Evolutionary conservation across 2,329 filamentous ascomycete genomes (phyloP), one percentile per base, ranked within the genome.

Genomic region (Knoxdaviesia capensis): DNA sequence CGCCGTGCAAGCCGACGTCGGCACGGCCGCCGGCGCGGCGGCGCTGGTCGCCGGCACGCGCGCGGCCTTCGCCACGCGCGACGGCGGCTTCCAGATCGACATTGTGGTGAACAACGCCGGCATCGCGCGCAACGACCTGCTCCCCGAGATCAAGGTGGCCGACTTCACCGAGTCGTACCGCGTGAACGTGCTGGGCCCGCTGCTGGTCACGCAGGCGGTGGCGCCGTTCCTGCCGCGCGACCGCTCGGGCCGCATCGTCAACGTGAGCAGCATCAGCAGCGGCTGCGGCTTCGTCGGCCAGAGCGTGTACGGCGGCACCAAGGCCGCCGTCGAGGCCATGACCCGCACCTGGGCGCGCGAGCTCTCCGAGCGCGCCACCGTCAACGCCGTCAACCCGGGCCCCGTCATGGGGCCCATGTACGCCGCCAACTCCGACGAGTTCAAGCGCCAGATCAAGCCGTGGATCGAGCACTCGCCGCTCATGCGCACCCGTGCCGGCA

Each of bases 51-150:
- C 63, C 29, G 66, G 67, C 0, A 67, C 74, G 5, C 67, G 71
- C 49, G 64, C 72, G 48, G 63, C 74, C 52, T 77, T 81, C 58
- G 54, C 48, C 35, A 44, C 66, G 6, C 64, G 68, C 31, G 60
- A 47, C 48, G 44, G 51, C 40, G 51, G 49, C 5, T 72, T 85
- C 54, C 73, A 78, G 52, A 69, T 93, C 52, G 83, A 92, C 59
- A 83, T 93, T 46, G 64, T 93, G 42, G 64, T 93, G 64, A 92
- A 93, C 69, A 93, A 92, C 57, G 85, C 86, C 31, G 86, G 83
- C 42, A 62, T 77, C 6, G 64, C 72, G 32, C 61, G 71, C 35
- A 88, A 90, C 59, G 71, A 77, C 50, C 56, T 62, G 30, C 60
- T 81, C 29, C 68, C 72, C 41, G 70, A 80, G 31, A 71, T 84